Evolutionary conservation across 306 rosid genomes (phyloP).

Genomic region (Sphenostylis stenocarpa): DNA sequence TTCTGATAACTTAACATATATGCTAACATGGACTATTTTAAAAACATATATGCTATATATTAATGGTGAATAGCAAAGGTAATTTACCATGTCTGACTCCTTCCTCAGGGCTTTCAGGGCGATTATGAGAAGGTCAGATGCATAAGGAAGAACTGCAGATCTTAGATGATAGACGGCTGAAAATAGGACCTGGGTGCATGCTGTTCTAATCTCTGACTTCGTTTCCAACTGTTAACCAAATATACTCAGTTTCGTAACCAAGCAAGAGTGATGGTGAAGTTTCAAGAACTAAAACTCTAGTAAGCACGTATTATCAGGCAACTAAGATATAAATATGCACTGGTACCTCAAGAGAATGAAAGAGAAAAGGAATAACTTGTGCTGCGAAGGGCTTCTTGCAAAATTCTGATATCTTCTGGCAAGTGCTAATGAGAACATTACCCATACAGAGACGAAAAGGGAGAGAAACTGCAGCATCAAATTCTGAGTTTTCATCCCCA

Average conservation of each 20-base stretch:
- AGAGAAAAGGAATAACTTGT: conserved; percentile 58
- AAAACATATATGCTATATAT: not conserved
- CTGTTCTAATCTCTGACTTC: conserved; percentile 69
- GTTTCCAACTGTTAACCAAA: conserved; percentile 47
- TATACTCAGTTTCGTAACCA: conserved; percentile 23
- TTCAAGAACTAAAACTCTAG: conserved; percentile 13
- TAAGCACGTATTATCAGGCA: not conserved
- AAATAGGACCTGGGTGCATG: conserved; percentile 84
- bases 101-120: conserved; percentile 66
- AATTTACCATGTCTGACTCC: conserved; percentile 67
- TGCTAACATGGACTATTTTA: too few species aligned
- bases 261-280: conserved; percentile 17
- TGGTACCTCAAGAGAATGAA: conserved; percentile 65
- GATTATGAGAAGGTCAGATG: conserved; percentile 59
- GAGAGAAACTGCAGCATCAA: conserved; percentile 44
- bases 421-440: conserved; percentile 85
- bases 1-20: not conserved
- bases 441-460: conserved; percentile 81
- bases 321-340: conserved; percentile 5
- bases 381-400: conserved; percentile 55
- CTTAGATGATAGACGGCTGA: conserved; percentile 82
- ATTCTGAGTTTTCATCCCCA: conserved; percentile 24
- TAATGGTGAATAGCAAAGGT: not conserved
- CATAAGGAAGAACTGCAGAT: conserved; percentile 62
- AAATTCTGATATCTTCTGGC: conserved; percentile 72